Conservation (phyloP, 177 flowering plant species). For the Telopea speciosissima region DNA sequence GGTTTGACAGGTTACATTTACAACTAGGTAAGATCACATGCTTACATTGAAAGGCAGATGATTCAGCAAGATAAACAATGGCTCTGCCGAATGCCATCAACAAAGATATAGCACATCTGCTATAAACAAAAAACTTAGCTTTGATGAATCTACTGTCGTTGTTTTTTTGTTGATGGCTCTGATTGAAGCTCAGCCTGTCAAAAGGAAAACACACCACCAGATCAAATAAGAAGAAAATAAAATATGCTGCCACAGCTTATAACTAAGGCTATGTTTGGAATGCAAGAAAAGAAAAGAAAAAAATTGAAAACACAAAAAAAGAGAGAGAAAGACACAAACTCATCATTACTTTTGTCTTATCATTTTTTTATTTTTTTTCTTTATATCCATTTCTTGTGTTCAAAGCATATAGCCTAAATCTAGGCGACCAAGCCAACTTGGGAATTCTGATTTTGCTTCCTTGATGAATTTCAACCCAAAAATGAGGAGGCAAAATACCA, state of each 20-base stretch:
- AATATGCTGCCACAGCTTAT: too few relatives aligned
- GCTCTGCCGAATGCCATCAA: not conserved
- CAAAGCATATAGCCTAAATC: not conserved
- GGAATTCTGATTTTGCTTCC: not conserved
- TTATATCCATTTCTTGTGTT: too few relatives aligned
- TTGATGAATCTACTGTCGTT: slow-evolving; percentile 10
- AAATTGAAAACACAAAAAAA: too few relatives aligned
- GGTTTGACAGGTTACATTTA: not conserved
- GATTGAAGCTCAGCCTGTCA: slow-evolving; percentile 15
- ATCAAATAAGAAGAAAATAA: too few relatives aligned
- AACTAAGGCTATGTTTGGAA: too few relatives aligned
- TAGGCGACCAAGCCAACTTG: not conserved
- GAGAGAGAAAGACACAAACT: too few relatives aligned
- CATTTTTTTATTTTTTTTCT: too few relatives aligned
- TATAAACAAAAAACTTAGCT: not conserved
- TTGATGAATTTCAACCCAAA: too few relatives aligned
- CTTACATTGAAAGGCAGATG: not conserved
- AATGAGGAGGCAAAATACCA: too few relatives aligned
- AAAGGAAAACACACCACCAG: not conserved
- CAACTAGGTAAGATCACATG: not conserved
- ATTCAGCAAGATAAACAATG: not conserved
- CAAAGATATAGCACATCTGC: not conserved
- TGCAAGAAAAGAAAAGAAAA: too few relatives aligned
- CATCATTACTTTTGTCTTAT: too few relatives aligned
- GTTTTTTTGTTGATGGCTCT: slow-evolving; percentile 13